phyloP scores from a whole-genome alignment of 805 yeast genomes.

The Lipomyces yamadae region DNA sequence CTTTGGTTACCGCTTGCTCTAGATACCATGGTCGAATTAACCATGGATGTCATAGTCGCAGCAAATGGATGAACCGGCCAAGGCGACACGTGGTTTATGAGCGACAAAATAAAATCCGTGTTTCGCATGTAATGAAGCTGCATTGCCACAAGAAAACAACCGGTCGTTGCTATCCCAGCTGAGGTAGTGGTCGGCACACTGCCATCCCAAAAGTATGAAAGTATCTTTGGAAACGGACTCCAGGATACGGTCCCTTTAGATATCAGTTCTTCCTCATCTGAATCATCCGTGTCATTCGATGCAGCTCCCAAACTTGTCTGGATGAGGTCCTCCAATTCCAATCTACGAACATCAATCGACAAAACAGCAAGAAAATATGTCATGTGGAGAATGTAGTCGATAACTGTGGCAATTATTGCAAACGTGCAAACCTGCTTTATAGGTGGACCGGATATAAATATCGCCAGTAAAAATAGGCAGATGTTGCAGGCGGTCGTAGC shows the following conservation, averaged over 20 bases:
- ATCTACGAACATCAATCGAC: conserved; percentile 66
- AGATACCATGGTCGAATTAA: conserved; percentile 3
- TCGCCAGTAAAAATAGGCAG: conserved; percentile 40
- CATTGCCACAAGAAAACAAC: conserved; percentile 24
- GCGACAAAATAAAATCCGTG: neutral
- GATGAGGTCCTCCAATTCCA: conserved; percentile 61
- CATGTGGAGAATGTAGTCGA: conserved; percentile 65
- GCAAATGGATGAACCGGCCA: conserved; percentile 1
- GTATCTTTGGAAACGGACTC: conserved; percentile 33
- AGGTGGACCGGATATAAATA: conserved; percentile 16
- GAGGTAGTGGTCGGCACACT: conserved; percentile 33
- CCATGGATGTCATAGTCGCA: neutral
- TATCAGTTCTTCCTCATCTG: conserved; percentile 32
- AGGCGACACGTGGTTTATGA: conserved; percentile 1
- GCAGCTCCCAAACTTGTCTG: conserved; percentile 21
- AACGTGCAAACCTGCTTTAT: conserved; percentile 51
- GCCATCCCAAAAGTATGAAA: conserved; percentile 20
- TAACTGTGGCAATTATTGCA: conserved; percentile 53
- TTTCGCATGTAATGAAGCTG: conserved; percentile 28
- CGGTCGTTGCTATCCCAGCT: conserved; percentile 30
- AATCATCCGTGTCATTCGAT: conserved; percentile 25
- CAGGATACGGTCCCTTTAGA: conserved; percentile 19
- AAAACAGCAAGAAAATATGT: conserved; percentile 69
- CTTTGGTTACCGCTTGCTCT: neutral
- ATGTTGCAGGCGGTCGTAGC: conserved; percentile 46